Conservation (phyloP, 2,329 filamentous ascomycete species). For the Penicillium sp. region DNA sequence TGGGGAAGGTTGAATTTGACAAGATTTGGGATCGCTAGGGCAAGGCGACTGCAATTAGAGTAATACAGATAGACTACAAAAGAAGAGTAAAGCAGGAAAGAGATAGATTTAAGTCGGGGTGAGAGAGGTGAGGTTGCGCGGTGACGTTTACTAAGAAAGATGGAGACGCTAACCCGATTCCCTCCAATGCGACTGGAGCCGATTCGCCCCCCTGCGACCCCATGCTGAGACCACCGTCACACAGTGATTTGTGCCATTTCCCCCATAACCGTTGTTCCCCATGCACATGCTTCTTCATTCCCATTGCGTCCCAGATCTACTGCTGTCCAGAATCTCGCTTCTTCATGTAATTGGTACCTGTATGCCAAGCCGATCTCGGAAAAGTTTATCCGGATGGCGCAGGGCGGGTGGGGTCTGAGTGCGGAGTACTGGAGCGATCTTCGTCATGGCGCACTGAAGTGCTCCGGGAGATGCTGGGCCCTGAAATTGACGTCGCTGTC, state of each 20-base stretch:
- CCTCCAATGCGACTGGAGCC: slow-evolving; percentile 12
- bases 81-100: slow-evolving; percentile 7
- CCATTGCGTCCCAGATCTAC: background rate
- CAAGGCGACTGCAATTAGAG: slow-evolving; percentile 15
- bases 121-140: slow-evolving; percentile 32
- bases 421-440: slow-evolving; percentile 10
- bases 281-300: background rate
- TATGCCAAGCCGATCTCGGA: slow-evolving; percentile 4
- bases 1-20: background rate
- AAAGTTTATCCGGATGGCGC: slow-evolving; percentile 9
- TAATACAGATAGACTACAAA: slow-evolving; percentile 5
- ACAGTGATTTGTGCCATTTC: slow-evolving; percentile 3
- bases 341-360: background rate
- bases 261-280: background rate
- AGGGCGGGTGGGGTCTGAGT: slow-evolving; percentile 14
- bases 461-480: background rate
- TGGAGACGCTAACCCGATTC: slow-evolving; percentile 27
- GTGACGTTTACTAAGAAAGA: slow-evolving; percentile 36
- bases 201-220: slow-evolving; percentile 19
- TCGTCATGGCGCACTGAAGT: slow-evolving; percentile 15
- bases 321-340: background rate
- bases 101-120: slow-evolving; percentile 16
- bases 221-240: slow-evolving; percentile 6
- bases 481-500: background rate
- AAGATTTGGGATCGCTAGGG: slow-evolving; percentile 10